Conservation (phyloP, 768 basidiomycete genomes). For the Hydnomerulius pinastri region DNA sequence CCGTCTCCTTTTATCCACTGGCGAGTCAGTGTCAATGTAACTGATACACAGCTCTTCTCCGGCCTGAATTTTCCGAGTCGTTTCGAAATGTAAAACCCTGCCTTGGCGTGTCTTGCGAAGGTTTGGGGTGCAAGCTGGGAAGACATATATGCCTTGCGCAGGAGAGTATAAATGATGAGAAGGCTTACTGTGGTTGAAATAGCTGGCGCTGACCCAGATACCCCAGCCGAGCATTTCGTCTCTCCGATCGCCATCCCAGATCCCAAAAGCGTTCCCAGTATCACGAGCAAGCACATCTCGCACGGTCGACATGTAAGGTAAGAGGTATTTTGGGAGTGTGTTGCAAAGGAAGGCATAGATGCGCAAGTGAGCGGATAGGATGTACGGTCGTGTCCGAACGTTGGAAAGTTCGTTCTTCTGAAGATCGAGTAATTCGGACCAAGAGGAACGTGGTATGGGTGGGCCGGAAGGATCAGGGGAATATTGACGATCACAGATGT, state of each 20-base stretch:
- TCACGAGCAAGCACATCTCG: slow-evolving; percentile 61
- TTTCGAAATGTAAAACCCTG: slow-evolving; percentile 49
- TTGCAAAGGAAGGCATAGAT: slow-evolving; percentile 55
- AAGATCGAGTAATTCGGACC: slow-evolving; percentile 53
- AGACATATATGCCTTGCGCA: not conserved
- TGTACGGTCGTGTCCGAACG: slow-evolving; percentile 46
- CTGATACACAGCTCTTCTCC: slow-evolving; percentile 63
- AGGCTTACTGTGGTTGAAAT: slow-evolving; percentile 67
- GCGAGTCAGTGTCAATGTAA: slow-evolving; percentile 43
- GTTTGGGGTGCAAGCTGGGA: slow-evolving; percentile 54
- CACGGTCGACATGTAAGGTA: slow-evolving; percentile 43
- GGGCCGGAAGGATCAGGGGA: slow-evolving; percentile 5
- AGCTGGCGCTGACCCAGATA: slow-evolving; percentile 59
- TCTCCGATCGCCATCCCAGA: slow-evolving; percentile 56
- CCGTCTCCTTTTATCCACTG: slow-evolving; percentile 38
- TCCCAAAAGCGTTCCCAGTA: slow-evolving; percentile 67
- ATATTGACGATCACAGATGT: slow-evolving; percentile 24
- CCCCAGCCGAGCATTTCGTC: slow-evolving; percentile 68
- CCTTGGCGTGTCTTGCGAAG: slow-evolving; percentile 47
- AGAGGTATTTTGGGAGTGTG: slow-evolving; percentile 31
- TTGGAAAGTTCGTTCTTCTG: slow-evolving; percentile 59
- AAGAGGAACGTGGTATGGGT: slow-evolving; percentile 24
- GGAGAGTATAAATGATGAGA: not conserved
- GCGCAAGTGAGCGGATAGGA: slow-evolving; percentile 53
- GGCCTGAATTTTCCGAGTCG: slow-evolving; percentile 39